phyloP scores from a whole-genome alignment of 2,329 filamentous ascomycete genomes.

The Incumbomyces lentus region DNA sequence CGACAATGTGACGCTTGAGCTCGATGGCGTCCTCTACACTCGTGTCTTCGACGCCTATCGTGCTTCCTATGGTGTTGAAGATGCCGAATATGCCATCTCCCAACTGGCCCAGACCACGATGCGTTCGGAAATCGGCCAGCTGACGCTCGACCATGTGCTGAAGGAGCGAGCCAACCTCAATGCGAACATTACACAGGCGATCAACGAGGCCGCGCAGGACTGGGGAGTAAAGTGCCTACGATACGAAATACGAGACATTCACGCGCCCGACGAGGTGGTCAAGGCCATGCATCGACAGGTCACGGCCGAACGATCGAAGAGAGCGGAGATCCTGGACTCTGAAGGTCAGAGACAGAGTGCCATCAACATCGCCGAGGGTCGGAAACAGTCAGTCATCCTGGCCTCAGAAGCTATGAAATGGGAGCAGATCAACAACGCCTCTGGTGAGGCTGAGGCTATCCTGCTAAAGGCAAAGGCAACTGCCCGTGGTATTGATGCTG shows the following conservation, averaged over 20 bases:
- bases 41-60: slow-evolving; percentile 97
- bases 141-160: slow-evolving; percentile 91
- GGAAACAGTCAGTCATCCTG: slow-evolving; percentile 92
- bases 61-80: slow-evolving; percentile 95
- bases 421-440: slow-evolving; percentile 86
- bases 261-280: slow-evolving; percentile 85
- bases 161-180: slow-evolving; percentile 95
- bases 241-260: slow-evolving; percentile 97
- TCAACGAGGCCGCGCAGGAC: slow-evolving; percentile 93
- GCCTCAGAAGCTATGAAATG: slow-evolving; percentile 83
- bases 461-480: slow-evolving; percentile 75
- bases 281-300: slow-evolving; percentile 98
- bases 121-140: slow-evolving; percentile 94
- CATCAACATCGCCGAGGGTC: slow-evolving; percentile 97
- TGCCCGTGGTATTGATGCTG: slow-evolving; percentile 75
- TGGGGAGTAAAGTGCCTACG: slow-evolving; percentile 95
- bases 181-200: slow-evolving; percentile 95
- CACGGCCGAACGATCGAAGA: slow-evolving; percentile 91
- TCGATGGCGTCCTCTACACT: slow-evolving; percentile 92
- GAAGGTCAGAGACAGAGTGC: slow-evolving; percentile 94
- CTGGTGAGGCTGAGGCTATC: slow-evolving; percentile 91
- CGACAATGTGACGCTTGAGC: slow-evolving; percentile 92
- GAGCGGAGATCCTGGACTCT: slow-evolving; percentile 92
- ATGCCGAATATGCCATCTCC: slow-evolving; percentile 96
- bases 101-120: slow-evolving; percentile 98